phyloP scores from a whole-genome alignment of 768 basidiomycete species.

The Crepidotus variabilis region DNA sequence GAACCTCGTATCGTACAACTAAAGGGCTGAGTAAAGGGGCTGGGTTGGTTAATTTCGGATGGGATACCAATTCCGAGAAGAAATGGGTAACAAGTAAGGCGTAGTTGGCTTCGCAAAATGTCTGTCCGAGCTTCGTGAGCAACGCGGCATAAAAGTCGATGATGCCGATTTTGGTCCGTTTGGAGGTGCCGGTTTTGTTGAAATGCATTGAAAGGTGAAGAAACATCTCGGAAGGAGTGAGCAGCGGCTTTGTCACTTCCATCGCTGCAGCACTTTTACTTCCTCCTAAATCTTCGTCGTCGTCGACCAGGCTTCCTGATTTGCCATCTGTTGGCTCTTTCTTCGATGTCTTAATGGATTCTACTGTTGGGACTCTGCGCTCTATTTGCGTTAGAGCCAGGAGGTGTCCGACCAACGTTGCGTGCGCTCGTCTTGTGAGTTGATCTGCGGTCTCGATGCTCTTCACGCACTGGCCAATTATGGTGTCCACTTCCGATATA shows the following conservation, averaged over 20 bases:
- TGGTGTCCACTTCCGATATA: slow-evolving; percentile 70
- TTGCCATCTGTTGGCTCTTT: slow-evolving; percentile 38
- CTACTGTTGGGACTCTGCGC: slow-evolving; percentile 40
- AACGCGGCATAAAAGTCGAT: slow-evolving; percentile 86
- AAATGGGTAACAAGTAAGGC: slow-evolving; percentile 75
- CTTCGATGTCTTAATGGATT: slow-evolving; percentile 53
- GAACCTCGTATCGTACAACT: slow-evolving; percentile 64
- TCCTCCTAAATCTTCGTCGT: slow-evolving; percentile 48
- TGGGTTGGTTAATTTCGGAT: slow-evolving; percentile 29
- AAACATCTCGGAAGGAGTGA: slow-evolving; percentile 79
- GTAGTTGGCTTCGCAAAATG: slow-evolving; percentile 83
- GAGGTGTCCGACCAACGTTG: slow-evolving; percentile 78
- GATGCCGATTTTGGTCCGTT: slow-evolving; percentile 77
- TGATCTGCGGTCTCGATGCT: slow-evolving; percentile 83
- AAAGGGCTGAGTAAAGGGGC: slow-evolving; percentile 8
- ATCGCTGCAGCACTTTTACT: slow-evolving; percentile 40
- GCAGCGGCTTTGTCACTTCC: slow-evolving; percentile 63
- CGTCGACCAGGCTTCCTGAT: slow-evolving; percentile 33
- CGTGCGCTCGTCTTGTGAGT: slow-evolving; percentile 73
- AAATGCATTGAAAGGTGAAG: slow-evolving; percentile 73
- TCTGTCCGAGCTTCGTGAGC: slow-evolving; percentile 67
- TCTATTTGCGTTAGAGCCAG: slow-evolving; percentile 81
- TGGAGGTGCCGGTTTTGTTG: slow-evolving; percentile 66
- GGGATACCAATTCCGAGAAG: slow-evolving; percentile 70
- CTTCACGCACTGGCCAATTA: slow-evolving; percentile 65